These are phyloP conservation scores for Nicotiana paniculata DNA, from an alignment of 257 asterid species.

Conservation along the genomic window DNA sequence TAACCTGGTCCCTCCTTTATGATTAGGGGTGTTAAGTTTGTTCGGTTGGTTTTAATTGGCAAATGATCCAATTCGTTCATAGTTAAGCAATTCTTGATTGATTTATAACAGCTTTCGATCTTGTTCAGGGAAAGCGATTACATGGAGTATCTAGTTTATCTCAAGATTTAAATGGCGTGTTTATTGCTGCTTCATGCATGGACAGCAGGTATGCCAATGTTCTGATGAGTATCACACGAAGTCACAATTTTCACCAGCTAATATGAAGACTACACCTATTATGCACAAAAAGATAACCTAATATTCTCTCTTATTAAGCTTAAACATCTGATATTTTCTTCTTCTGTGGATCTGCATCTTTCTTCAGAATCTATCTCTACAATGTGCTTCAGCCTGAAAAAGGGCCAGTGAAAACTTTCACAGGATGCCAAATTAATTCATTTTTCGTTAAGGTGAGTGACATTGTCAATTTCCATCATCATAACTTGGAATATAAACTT, in stretches of 20 bases:
- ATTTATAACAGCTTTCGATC: not conserved
- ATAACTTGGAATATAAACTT: not conserved
- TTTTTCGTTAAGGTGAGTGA: conserved; percentile 76
- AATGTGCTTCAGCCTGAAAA: conserved; percentile 72
- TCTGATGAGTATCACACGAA: not conserved
- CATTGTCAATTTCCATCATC: not conserved
- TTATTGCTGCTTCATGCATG: conserved; percentile 80
- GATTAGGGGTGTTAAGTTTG: not conserved
- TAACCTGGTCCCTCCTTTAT: not conserved
- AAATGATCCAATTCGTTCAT: not conserved
- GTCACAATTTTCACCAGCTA: not conserved
- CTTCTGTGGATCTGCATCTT: not conserved
- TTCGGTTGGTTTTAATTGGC: not conserved
- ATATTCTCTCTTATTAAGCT: not conserved
- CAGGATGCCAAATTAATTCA: conserved; percentile 65
- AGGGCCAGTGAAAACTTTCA: conserved; percentile 61
- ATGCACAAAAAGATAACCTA: not conserved
- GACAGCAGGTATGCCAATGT: conserved; percentile 56
- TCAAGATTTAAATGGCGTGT: conserved; percentile 77
- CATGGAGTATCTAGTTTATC: conserved; percentile 89
- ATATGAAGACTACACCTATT: not conserved
- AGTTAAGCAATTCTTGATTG: not conserved
- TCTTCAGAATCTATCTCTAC: conserved; percentile 74
- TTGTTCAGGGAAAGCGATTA: conserved; percentile 46
- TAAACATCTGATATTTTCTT: not conserved